phyloP scores from a whole-genome alignment of 345 rosid genomes.

The Eucalyptus rudis region DNA sequence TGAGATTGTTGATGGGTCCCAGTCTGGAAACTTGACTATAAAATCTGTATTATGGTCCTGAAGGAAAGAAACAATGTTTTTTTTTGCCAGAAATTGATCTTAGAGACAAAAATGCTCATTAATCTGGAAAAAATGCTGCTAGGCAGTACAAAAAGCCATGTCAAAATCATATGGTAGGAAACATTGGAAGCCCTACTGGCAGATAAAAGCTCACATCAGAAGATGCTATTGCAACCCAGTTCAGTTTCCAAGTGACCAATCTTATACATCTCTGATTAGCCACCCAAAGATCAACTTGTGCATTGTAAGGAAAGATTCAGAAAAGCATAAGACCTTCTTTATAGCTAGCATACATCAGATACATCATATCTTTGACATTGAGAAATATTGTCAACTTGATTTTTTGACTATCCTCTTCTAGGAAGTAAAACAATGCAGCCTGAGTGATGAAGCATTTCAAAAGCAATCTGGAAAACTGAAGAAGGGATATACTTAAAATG shows the following conservation, averaged over 20 bases:
- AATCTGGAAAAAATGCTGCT: neutral
- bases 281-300: neutral
- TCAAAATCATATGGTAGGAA: neutral
- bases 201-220: neutral
- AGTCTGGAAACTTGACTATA: slow-evolving; percentile 84
- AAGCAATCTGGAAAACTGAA: neutral
- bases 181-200: neutral
- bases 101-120: neutral
- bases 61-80: neutral
- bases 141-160: neutral
- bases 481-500: neutral
- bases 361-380: neutral
- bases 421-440: neutral
- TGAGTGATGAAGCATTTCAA: neutral
- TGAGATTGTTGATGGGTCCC: slow-evolving; percentile 53
- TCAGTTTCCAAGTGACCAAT: neutral
- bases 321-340: neutral
- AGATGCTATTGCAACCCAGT: neutral
- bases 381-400: neutral
- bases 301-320: neutral
- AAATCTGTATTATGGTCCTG: slow-evolving; percentile 93
- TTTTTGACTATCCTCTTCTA: neutral
- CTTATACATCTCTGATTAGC: neutral
- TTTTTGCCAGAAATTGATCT: neutral
- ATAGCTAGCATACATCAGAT: neutral